A percentile compares a stretch with the other conserved stretches of the same genome.
phyloP scores from a whole-genome alignment of 1,284 basidiomycete species.

The Rhodotorula mucilaginosa region DNA sequence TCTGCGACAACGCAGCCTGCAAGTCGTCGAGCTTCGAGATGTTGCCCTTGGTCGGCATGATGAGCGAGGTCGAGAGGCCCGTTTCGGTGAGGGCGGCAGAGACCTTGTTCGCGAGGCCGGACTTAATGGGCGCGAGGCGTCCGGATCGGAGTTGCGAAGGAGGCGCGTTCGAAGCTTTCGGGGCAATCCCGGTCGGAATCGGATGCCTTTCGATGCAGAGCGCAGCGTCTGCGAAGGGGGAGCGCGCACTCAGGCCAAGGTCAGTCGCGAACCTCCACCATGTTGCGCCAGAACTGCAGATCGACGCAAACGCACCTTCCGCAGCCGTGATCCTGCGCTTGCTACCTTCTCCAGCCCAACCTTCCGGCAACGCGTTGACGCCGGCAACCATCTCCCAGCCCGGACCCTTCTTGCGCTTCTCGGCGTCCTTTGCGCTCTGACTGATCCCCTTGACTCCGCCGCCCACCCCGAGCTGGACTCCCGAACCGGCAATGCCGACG shows the following conservation, averaged over 20 bases:
- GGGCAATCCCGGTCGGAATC: slow-evolving; percentile 57
- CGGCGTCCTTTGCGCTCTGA: slow-evolving; percentile 5
- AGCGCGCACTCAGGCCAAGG: background rate
- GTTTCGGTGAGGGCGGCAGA: slow-evolving; percentile 71
- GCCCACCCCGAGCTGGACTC: slow-evolving; percentile 29
- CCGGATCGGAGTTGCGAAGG: slow-evolving; percentile 62
- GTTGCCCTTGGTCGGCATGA: slow-evolving; percentile 87
- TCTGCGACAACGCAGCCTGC: slow-evolving; percentile 64
- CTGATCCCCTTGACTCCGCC: slow-evolving; percentile 20
- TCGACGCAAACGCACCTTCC: slow-evolving; percentile 29
- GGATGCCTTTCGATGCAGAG: slow-evolving; percentile 75
- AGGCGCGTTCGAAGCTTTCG: slow-evolving; percentile 67
- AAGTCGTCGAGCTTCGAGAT: slow-evolving; percentile 68
- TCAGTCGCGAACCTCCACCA: background rate
- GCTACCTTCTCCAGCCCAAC: slow-evolving; percentile 40
- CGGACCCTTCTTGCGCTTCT: slow-evolving; percentile 30
- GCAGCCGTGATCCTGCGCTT: slow-evolving; percentile 38
- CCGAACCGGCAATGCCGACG: slow-evolving; percentile 24
- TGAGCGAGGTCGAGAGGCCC: slow-evolving; percentile 69
- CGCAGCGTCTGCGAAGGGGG: slow-evolving; percentile 58
- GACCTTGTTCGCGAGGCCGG: slow-evolving; percentile 67
- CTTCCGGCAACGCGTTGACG: slow-evolving; percentile 37
- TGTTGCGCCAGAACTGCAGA: no score
- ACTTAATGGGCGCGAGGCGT: slow-evolving; percentile 72
- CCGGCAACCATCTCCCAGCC: slow-evolving; percentile 38